Percentiles rank a stretch among this genome's conserved stretches.
These are phyloP conservation scores for Olyra latifolia DNA, from an alignment of 176 grass and related monocot genomes.

Conservation along the genomic window DNA sequence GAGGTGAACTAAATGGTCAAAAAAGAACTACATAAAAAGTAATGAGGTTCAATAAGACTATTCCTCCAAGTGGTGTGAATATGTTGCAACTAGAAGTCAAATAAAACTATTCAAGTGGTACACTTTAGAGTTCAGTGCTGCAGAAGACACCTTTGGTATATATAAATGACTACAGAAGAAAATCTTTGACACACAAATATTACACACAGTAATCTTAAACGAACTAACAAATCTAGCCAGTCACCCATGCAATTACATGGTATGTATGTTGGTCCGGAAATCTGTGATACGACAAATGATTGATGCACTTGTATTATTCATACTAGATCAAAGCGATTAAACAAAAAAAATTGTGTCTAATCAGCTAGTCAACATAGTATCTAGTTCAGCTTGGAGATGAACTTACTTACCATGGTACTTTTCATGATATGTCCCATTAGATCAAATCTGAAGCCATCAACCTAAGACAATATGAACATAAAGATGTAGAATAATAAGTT, in stretches of 20 bases:
- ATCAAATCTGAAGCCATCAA: slow-evolving; percentile 96
- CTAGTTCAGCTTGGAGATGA: slow-evolving; percentile 5
- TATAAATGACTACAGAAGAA: not conserved
- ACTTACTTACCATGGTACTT: slow-evolving; percentile 70
- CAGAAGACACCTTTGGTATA: not conserved
- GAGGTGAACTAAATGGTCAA: not conserved
- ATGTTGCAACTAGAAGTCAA: not conserved
- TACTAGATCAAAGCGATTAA: not conserved
- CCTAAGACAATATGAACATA: slow-evolving; percentile 39
- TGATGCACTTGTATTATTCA: not conserved
- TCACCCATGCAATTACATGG: not conserved
- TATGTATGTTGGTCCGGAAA: not conserved
- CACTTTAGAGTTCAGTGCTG: not conserved
- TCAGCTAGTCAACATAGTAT: slow-evolving; percentile 5
- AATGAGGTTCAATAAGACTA: not conserved
- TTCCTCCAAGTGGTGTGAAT: not conserved
- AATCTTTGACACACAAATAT: not conserved
- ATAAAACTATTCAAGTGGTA: slow-evolving; percentile 1
- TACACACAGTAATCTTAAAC: not conserved
- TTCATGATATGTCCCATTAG: slow-evolving; percentile 99
- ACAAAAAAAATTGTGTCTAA: not conserved
- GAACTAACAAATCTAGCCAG: not conserved
- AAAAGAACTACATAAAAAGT: not conserved
- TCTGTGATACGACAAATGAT: not conserved
- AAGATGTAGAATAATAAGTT: slow-evolving; percentile 24